Percentiles rank a stretch among this genome's conserved stretches.
phyloP scores from a whole-genome alignment of 2,329 filamentous ascomycete species.

The Tolypocladium guangdongense region DNA sequence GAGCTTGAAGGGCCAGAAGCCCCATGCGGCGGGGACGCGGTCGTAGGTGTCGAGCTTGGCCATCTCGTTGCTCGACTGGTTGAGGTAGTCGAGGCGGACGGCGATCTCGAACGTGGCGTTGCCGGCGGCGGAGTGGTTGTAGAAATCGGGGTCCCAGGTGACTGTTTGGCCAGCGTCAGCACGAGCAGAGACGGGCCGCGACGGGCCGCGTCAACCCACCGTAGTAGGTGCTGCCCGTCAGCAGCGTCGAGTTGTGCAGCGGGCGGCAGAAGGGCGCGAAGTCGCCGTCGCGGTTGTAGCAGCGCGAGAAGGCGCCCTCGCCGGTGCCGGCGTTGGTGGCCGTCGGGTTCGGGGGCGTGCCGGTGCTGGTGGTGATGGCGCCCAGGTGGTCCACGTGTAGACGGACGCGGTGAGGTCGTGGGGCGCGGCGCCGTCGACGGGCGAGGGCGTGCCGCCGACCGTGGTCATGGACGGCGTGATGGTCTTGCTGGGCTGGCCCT shows the following conservation, averaged over 20 bases:
- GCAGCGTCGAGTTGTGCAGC: slow-evolving; percentile 28
- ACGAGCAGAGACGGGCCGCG: not conserved
- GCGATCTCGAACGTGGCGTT: slow-evolving; percentile 20
- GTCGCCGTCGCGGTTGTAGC: slow-evolving; percentile 34
- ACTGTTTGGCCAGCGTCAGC: slow-evolving; percentile 24
- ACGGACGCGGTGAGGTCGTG: slow-evolving; percentile 36
- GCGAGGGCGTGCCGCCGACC: slow-evolving; percentile 30
- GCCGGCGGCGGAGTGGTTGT: slow-evolving; percentile 28
- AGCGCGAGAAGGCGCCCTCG: slow-evolving; percentile 38
- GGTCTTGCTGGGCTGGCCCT: slow-evolving; percentile 32
- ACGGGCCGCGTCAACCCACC: too few species aligned
- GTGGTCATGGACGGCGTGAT: slow-evolving; percentile 38
- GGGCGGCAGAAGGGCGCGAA: slow-evolving; percentile 43
- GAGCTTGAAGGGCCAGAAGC: slow-evolving; percentile 37
- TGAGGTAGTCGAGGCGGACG: slow-evolving; percentile 30
- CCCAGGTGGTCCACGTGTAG: slow-evolving; percentile 24
- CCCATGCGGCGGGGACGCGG: slow-evolving; percentile 28
- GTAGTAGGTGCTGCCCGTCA: slow-evolving; percentile 38
- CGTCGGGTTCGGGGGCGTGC: slow-evolving; percentile 33
- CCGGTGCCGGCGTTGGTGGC: slow-evolving; percentile 26
- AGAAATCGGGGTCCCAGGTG: slow-evolving; percentile 45
- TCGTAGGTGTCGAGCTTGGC: slow-evolving; percentile 24
- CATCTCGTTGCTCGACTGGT: slow-evolving; percentile 24
- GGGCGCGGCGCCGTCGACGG: slow-evolving; percentile 27
- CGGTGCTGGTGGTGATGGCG: slow-evolving; percentile 28